Base-by-base conservation (phyloP, 192 early-diverging fungal genomes). In the Gigaspora rosea region DNA sequence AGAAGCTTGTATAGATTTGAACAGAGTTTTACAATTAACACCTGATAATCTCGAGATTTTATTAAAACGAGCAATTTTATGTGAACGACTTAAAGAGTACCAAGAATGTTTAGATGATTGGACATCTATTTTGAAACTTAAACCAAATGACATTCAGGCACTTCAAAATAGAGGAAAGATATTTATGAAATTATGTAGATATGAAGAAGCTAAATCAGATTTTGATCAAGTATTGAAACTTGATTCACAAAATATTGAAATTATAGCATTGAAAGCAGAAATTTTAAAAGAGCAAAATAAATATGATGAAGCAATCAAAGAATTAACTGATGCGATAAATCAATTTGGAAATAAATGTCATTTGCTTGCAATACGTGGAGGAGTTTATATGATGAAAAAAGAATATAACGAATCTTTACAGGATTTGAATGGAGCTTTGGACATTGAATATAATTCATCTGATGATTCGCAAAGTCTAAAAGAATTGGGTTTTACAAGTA, bases 31-130 rank as follows among this genome's bases (percentile, higher is more conserved):
- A 22, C 11, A 46, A 22, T 16, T 36, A 9, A 16, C 6, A 12
- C 54, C 71, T 16, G 58, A 56, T 20, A 33, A 73, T 46, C 18
- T 20, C 8, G 36, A 46, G 12, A 8, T 20, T 58, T 57, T 73
- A 6, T 20, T 18, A 18, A 32, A 13, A 36, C 48, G 71, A 41
- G 71, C 52, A 57, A 56, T 20, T 20, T 20, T 73, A 22, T 57
- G n/a, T 36, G 51, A 73, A 36, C 32, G 9, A 22, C 33, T 33
- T 13, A 20, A 73, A 27, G 6, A 58, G 33, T 59, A 57, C 46
- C 35, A 73, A n/a, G 56, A 73, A 33, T 10, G 47, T 27, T 33
- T 73, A n/a, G 36, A 15, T 59, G 71, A 73, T 73, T 68, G 41
- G 46, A 49, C n/a, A n/a, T 18, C 47, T 22, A 22, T 68, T 9